Evolutionary conservation across 371 early-diverging fungal species (phyloP), one percentile per base, ranked within the genome.

Genomic region (Quaeritorhiza haematococci): DNA sequence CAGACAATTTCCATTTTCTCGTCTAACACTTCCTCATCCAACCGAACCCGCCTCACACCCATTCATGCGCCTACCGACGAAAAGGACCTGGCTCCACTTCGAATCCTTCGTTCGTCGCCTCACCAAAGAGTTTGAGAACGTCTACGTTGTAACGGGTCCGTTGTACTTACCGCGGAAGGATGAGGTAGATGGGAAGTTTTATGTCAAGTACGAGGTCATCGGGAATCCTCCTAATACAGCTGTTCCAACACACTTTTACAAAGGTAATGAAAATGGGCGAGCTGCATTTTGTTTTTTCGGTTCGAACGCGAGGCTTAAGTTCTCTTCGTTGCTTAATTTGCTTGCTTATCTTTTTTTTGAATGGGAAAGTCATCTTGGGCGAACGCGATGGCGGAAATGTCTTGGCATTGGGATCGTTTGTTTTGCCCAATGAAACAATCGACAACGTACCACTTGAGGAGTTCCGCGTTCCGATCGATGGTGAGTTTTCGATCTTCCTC

Each of bases 231-330:
- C 91, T 53, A 90, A 90, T 51, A 84, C 90, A 19, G 92, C 90
- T 8, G 96, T 95, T 1, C 94, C 96, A 3, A 94, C 94, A 3
- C 94, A 93, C 58, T 92, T 93, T 64, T 95, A 82, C 76, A 95
- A 95, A 64, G 61, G 61, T 55, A 34, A 30, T 27, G n/a, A 3
- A 2, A n/a, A 17, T 57, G 7, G 7, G n/a, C 19, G 29, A 17
- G 15, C 13, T 32, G n/a, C n/a, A 26, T 27, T 23, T 48, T 24
- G 29, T 21, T 29, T 30, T 26, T 32, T 19, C 28, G 21, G 27
- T 26, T 15, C 10, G 42, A 13, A 38, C 15, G 45, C n/a, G n/a
- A n/a, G n/a, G n/a, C n/a, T n/a, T n/a, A n/a, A n/a, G n/a, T n/a
- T n/a, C n/a, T n/a, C n/a, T n/a, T n/a, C n/a, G n/a, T n/a, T n/a